phyloP scores from a whole-genome alignment of 495 filamentous ascomycete species.

The Aspergillus sparsus region DNA sequence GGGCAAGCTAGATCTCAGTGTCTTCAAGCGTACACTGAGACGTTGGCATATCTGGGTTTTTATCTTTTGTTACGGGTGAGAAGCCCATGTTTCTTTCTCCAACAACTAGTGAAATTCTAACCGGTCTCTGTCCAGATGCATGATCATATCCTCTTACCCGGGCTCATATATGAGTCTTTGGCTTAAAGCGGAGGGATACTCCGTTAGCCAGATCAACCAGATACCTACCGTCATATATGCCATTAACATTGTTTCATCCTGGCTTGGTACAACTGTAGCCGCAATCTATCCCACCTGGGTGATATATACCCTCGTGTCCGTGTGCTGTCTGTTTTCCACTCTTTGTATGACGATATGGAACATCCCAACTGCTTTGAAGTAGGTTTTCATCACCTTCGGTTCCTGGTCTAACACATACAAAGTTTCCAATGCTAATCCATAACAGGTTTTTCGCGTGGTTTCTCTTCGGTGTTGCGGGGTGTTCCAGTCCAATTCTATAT shows the following conservation, averaged over 20 bases:
- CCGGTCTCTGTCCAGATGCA: conserved; percentile 30
- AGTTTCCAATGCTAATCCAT: neutral
- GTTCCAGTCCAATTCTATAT: conserved; percentile 47
- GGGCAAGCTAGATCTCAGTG: conserved; percentile 40
- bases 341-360: conserved; percentile 50
- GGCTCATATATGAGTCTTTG: conserved; percentile 47
- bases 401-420: too few relatives aligned
- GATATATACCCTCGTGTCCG: conserved; percentile 38
- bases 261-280: conserved; percentile 47
- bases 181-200: conserved; percentile 50
- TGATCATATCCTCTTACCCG: conserved; percentile 47
- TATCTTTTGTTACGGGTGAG: conserved; percentile 45
- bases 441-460: conserved; percentile 50
- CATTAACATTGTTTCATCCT: conserved; percentile 47
- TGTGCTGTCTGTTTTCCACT: conserved; percentile 39
- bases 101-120: neutral
- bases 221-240: conserved; percentile 46
- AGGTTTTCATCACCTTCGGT: conserved; percentile 11
- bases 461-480: conserved; percentile 42
- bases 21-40: conserved; percentile 43
- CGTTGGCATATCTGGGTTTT: conserved; percentile 55
- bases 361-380: conserved; percentile 46
- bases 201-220: conserved; percentile 48
- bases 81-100: neutral
- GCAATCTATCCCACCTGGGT: conserved; percentile 49